Base-by-base conservation (phyloP, 495 filamentous ascomycete genomes). In the Penicillium manginii region DNA sequence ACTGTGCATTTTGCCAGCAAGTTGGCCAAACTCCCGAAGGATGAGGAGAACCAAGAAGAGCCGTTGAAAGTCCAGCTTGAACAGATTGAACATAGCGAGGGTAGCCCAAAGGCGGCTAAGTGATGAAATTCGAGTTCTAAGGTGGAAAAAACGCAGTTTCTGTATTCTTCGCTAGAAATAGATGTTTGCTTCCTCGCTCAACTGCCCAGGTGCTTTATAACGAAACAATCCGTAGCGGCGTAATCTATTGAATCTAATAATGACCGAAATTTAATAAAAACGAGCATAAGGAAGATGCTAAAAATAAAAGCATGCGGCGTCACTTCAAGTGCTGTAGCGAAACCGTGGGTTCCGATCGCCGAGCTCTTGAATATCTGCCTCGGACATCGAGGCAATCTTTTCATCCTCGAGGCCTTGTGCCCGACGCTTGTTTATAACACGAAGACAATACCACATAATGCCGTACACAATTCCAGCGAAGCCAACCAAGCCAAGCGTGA, bases 271-370 rank as follows among this genome's bases (percentile, higher is more conserved):
- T n/a, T n/a, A 39, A 14, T 29, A 29, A 29, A 29, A 29, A 29
- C 3, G 5, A 29, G 3, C 6, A 29, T 29, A 29, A 29, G 4
- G 26, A 29, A 11, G 15, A 39, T 2, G 1, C 35, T 10, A 39
- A 39, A 39, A 4, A 12, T n/a, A n/a, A 10, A 39, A 39, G 8
- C 4, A 39, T 6, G 4, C 2, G 10, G n/a, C n/a, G n/a, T n/a
- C 21, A 17, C 22, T 21, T 79, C 61, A 87, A 22, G 74, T 80
- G 35, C 78, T 85, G 66, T 84, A 89, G 29, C 73, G 65, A 64
- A 82, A 89, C 48, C 80, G 77, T 17, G 86, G 87, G 56, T 80
- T 88, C 21, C 84, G 82, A 67, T 92, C 89, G 18, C 89, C 89
- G 55, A 91, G 69, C 66, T 90, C 87, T 19, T 79, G 81, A 17